Evolutionary conservation across 192 early-diverging fungal species (phyloP), one percentile per base, ranked within the genome.

Genomic region (Globomyces pollinis-pini): DNA sequence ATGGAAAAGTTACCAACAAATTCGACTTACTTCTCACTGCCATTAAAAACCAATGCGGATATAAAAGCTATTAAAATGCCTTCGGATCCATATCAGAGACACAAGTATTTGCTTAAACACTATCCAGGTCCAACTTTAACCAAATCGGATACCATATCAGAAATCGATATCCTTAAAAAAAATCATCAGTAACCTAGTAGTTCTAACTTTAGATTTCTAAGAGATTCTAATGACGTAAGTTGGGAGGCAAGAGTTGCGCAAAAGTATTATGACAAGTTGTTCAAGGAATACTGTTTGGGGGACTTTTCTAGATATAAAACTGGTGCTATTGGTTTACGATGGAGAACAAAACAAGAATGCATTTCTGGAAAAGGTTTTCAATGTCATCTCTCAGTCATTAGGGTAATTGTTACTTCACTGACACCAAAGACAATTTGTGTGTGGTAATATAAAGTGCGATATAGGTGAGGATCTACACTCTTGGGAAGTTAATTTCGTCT

Each of bases 401-500:
- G 8, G n/a, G 32, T 28, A 12, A 65, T 38, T 7, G 44, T 20
- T 39, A 15, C 13, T 35, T 18, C 12, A 28, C 36, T 18, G 41
- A 83, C 83, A 47, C 23, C 28, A n/a, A 0, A 47, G 89, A 0
- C 87, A 89, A 58, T 89, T 86, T 57, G 70, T 71, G 1, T 91
- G 90, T 60, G 88, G 73, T 15, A 85, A 80, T 56, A 66, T 83
- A 21, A 34, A 60, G 24, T 60, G 70, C 16, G 51, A 66, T 3
- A 60, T 50, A n/a, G 47, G 59, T 11, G 57, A 63, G 30, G 62
- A 66, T 3, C 63, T 93, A 15, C 62, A 76, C 32, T 84, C 85
- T 31, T 93, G 90, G 90, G 90, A 93, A 63, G 85, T 93, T 11
- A 90, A 90, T 58, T 93, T 93, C 64, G 83, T 62, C 7, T 93